These are phyloP conservation scores for Penicillium longicatenatum DNA, from an alignment of 495 filamentous ascomycete species.

Conservation along the genomic window DNA sequence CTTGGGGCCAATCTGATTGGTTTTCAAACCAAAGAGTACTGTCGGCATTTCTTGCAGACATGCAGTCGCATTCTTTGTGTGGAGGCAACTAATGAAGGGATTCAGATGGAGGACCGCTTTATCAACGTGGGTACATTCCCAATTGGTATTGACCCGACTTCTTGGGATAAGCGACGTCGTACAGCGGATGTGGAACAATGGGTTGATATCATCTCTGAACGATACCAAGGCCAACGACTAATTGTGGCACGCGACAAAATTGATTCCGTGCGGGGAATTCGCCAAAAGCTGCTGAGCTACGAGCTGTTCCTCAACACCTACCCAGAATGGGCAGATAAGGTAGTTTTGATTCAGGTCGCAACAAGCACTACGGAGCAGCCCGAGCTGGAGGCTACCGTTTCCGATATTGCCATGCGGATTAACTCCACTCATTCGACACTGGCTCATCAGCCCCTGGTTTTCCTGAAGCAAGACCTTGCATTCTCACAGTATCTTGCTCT, in stretches of 20 bases:
- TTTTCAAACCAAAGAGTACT: constrained; percentile 91
- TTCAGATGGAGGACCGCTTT: constrained; percentile 90
- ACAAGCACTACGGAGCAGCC: constrained; percentile 83
- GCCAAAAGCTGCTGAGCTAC: constrained; percentile 89
- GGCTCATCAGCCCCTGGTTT: constrained; percentile 88
- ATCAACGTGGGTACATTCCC: constrained; percentile 74
- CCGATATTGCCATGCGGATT: constrained; percentile 89
- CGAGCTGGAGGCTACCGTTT: constrained; percentile 82
- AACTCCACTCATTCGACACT: constrained; percentile 86
- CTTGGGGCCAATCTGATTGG: constrained; percentile 87
- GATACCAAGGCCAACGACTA: constrained; percentile 81
- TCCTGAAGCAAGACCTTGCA: constrained; percentile 89
- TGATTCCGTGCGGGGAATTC: constrained; percentile 84
- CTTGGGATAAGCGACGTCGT: constrained; percentile 68
- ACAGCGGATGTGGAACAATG: constrained; percentile 72
- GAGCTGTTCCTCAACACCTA: constrained; percentile 93
- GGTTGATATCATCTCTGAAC: constrained; percentile 74
- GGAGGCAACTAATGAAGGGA: constrained; percentile 81
- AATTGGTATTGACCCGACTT: constrained; percentile 78
- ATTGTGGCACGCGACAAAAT: constrained; percentile 94
- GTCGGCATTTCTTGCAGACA: constrained; percentile 89
- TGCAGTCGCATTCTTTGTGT: constrained; percentile 85
- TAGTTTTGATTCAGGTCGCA: constrained; percentile 90
- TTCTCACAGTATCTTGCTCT: constrained; percentile 89
- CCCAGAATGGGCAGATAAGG: constrained; percentile 82